Evolutionary conservation across 2,329 filamentous ascomycete genomes (phyloP).

Genomic region (Lachnellula occidentalis): DNA sequence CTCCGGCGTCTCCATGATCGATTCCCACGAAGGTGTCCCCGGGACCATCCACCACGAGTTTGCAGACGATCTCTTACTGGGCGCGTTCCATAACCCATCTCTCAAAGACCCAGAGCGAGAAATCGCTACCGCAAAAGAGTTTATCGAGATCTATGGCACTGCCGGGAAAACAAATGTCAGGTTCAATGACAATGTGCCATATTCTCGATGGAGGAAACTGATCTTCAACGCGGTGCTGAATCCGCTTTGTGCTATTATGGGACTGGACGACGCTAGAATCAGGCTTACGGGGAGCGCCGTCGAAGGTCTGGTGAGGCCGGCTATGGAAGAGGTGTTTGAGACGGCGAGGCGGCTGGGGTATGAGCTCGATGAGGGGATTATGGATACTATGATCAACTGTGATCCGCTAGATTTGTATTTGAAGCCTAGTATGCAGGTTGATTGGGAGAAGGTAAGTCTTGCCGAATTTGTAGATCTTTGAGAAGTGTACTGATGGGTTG

Average conservation of each 20-base stretch:
- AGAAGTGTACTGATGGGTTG: not conserved
- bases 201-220: slow-evolving; percentile 15
- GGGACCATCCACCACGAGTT: slow-evolving; percentile 16
- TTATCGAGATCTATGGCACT: slow-evolving; percentile 13
- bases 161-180: slow-evolving; percentile 9
- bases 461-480: no score
- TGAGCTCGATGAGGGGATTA: slow-evolving; percentile 18
- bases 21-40: slow-evolving; percentile 11
- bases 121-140: slow-evolving; percentile 6
- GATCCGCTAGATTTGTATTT: slow-evolving; percentile 43
- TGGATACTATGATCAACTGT: slow-evolving; percentile 36
- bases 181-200: slow-evolving; percentile 11
- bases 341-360: slow-evolving; percentile 17
- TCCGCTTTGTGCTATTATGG: slow-evolving; percentile 15
- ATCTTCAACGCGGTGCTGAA: slow-evolving; percentile 18
- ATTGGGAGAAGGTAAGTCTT: not conserved
- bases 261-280: slow-evolving; percentile 17
- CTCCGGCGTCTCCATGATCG: slow-evolving; percentile 18
- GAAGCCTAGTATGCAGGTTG: slow-evolving; percentile 38
- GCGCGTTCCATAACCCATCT: slow-evolving; percentile 14
- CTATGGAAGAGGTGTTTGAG: slow-evolving; percentile 22
- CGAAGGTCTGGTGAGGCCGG: slow-evolving; percentile 20
- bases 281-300: slow-evolving; percentile 23
- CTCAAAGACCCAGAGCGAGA: slow-evolving; percentile 7
- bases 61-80: slow-evolving; percentile 12